Percentiles rank a stretch among this genome's conserved stretches.
Evolutionary conservation across 371 early-diverging fungal species (phyloP).

Genomic region (Rhizopus delemar): DNA sequence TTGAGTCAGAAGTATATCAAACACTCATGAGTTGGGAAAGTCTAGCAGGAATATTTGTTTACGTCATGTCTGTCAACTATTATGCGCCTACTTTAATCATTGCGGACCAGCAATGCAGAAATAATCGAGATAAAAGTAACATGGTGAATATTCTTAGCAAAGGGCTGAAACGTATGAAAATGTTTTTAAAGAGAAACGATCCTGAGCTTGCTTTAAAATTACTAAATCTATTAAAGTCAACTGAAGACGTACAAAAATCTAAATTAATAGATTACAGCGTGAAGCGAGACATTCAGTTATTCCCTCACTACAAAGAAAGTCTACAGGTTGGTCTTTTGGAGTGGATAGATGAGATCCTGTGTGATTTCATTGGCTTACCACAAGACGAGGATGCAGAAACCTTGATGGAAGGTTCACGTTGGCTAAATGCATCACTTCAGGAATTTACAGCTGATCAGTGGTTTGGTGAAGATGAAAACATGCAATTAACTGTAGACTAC

Average conservation of each 20-base stretch:
- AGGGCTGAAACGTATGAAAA: constrained; percentile 28
- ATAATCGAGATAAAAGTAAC: neutral
- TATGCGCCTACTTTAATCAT: constrained; percentile 29
- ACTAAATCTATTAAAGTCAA: constrained; percentile 12
- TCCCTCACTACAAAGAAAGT: constrained; percentile 5
- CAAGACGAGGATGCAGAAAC: constrained; percentile 27
- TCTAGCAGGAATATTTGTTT: constrained; percentile 30
- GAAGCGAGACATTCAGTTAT: constrained; percentile 7
- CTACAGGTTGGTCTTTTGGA: constrained; percentile 17
- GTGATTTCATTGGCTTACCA: constrained; percentile 35
- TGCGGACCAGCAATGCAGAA: constrained; percentile 7
- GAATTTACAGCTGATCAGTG: constrained; percentile 17
- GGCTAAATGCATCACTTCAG: constrained; percentile 10
- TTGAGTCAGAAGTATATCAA: constrained; percentile 16
- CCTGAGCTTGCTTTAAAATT: constrained; percentile 21
- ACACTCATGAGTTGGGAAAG: constrained; percentile 42
- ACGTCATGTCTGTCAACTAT: constrained; percentile 25
- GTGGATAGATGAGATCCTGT: constrained; percentile 43
- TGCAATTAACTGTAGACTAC: constrained; percentile 12
- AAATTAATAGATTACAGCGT: constrained; percentile 11
- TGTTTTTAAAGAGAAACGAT: constrained; percentile 31
- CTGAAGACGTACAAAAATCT: neutral
- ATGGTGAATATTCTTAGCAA: constrained; percentile 3
- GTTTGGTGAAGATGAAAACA: constrained; percentile 33
- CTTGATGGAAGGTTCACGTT: constrained; percentile 14